Base-by-base conservation (phyloP, 163 green algal genomes). In the Scenedesmus sp. region DNA sequence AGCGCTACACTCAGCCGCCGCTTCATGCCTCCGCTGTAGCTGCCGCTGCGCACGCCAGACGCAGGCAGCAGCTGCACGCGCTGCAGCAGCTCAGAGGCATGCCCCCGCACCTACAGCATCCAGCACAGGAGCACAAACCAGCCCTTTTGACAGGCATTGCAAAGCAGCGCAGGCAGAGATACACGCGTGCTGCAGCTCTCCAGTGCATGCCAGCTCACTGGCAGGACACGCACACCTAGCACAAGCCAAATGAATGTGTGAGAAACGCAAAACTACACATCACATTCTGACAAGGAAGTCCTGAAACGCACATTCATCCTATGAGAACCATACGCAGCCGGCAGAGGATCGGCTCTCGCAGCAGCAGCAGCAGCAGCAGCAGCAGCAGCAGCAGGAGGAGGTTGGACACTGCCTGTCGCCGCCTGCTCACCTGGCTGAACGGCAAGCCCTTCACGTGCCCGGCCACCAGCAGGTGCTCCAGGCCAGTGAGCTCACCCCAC, bases 21-120 rank as follows among this genome's bases (percentile, higher is more conserved):
- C 89, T 96, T 96, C 97, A 99, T 99, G 88, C 97, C 97, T 18
- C 96, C 97, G 26, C 81, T 95, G 95, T 99, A 98, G 56, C 94
- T 86, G 12, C 91, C 91, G 6, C 92, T 93, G 83, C 95, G 93
- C 89, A 95, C 80, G 0, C 78, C 15, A 13, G 87, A 95, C 0
- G 96, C 96, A 51, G 94, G 92, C 4, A 89, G 95, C 33, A 97
- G 95, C 85, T 96, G 93, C 53, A 97, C 95, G 85, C 93, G 30
- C 68, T 90, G 61, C 40, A 89, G 84, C 61, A 90, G 72, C 30
- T 76, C 24, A 40, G 6, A 33, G 3, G 86, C 86, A 24, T 85
- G 44, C 26, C 16, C n/a, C 2, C 84, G 22, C 6, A 89, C 65
- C 61, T 82, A 42, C 59, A 43, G 20, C 22, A n/a, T n/a, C n/a